These are phyloP conservation scores for Trichoderma sp. DNA, from an alignment of 2,329 filamentous ascomycete genomes.

Conservation along the genomic window DNA sequence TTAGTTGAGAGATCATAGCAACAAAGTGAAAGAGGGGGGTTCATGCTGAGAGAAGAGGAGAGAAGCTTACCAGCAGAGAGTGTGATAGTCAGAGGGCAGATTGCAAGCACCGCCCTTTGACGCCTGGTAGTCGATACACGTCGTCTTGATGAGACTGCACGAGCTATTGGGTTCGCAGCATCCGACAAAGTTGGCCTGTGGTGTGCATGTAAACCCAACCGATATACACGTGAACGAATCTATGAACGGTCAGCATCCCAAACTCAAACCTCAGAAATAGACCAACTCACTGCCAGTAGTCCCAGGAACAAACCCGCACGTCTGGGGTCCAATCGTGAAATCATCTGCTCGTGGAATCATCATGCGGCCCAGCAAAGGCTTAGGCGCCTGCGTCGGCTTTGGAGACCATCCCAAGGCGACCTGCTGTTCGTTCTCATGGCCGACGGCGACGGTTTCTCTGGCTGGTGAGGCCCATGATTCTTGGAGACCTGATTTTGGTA, in stretches of 20 bases:
- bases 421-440: slow-evolving; percentile 26
- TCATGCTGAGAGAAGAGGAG: neutral
- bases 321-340: slow-evolving; percentile 32
- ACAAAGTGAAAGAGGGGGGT: neutral
- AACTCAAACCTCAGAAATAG: neutral
- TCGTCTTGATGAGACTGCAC: slow-evolving; percentile 36
- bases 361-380: slow-evolving; percentile 33
- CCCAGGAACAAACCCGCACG: slow-evolving; percentile 35
- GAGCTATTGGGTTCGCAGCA: slow-evolving; percentile 35
- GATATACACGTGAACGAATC: slow-evolving; percentile 35
- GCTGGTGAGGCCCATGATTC: slow-evolving; percentile 33
- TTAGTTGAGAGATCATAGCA: neutral
- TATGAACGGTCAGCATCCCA: slow-evolving; percentile 4
- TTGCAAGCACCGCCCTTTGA: slow-evolving; percentile 31
- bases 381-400: slow-evolving; percentile 35
- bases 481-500: slow-evolving; percentile 27
- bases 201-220: slow-evolving; percentile 31
- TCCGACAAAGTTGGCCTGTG: slow-evolving; percentile 32
- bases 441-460: slow-evolving; percentile 29
- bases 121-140: slow-evolving; percentile 35
- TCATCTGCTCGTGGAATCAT: slow-evolving; percentile 32
- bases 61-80: slow-evolving; percentile 38
- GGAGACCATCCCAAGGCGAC: slow-evolving; percentile 37
- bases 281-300: slow-evolving; percentile 32
- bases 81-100: slow-evolving; percentile 35